Base-by-base conservation (phyloP, 1,139 yeast genomes). In the Saccharomyces hybrid region DNA sequence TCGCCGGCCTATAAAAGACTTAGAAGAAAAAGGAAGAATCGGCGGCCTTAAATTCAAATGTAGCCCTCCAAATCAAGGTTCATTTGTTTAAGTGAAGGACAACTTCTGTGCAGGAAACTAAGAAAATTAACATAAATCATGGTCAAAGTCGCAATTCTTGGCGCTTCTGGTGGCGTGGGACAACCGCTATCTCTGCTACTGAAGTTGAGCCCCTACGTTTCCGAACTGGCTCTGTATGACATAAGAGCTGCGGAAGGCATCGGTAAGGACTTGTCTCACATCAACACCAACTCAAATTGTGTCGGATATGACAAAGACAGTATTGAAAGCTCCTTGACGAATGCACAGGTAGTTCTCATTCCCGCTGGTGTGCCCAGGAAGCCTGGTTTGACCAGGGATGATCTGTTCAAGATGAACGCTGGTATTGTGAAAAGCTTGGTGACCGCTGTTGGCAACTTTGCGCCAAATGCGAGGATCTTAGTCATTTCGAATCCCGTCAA, bases 341-440 rank as follows among this genome's bases (percentile, higher is more conserved):
- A 78, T 16, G 71, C 86, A 2, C 80, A 83, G 57, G 71, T 85
- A 57, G 88, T 84, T 28, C 73, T 84, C 47, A 83, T 84, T 54
- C 89, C 90, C n/a, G 90, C 90, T n/a, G 91, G 90, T 54, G 84
- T 85, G 14, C 89, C 90, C 52, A 78, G 90, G 70, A 84, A 84
- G 66, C 89, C 90, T 13, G 90, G 90, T 23, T 84, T 84, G 89
- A 82, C 89, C 30, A 77, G 91, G 67, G 88, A 85, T 59, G 90
- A 85, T 69, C 76, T 85, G 63, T 85, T 85, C 73, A 83, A 82
- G 66, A 83, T 84, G 68, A 85, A 85, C 70, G 90, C 89, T 2
- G 79, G 82, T 9, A 85, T 85, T 61, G 80, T 85, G 57, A 76
- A 82, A 64, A 79, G 78, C 56, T 75, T 84, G 66, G 84, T 82